Evolutionary conservation across 2,329 filamentous ascomycete genomes (phyloP), one percentile per base, ranked within the genome.

Genomic region (Xylaria sp.): DNA sequence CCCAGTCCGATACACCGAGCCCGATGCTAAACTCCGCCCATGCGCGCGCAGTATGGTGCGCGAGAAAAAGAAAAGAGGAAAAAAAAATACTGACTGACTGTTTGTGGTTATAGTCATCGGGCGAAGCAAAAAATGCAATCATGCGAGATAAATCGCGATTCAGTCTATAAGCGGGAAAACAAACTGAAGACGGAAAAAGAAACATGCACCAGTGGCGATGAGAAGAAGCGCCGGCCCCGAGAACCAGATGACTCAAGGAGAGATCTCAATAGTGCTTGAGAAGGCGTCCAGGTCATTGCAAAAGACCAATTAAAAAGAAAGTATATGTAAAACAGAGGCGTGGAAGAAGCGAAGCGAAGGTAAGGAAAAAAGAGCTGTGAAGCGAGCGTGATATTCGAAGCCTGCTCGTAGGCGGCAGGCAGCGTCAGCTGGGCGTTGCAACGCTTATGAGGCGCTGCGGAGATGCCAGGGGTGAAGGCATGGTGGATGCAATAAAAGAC

Each of bases 21-120:
- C 50, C 14, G 19, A 69, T 66, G 63, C 67, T 45, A 47, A 66
- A 69, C 67, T 50, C 67, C 67, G 27, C 21, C 50, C 50, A 61
- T 65, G 61, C 47, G 48, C 55, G 24, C 61, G 54, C 51, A 9
- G 30, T 30, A 12, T 21, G 17, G 30, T 57, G 54, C 34, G 55
- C 24, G 45, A 51, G 39, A 39, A 30, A 58, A 64, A 32, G 12
- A 58, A 58, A 58, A 39, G 45, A 51, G 39, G 27, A 30, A 58
- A 64, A 32, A 9, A 58, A 58, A 57, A 53, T n/a, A 32, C 9
- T 27, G 34, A 39, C 39, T n/a, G n/a, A 30, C 7, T 12, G 24
- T 51, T 36, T 36, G 34, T 36, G 7, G 21, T 27, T 51, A 12
- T 27, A 51, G 48, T 27, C 42, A 47, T 47, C 42, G 48, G 48